These are phyloP conservation scores for Apiospora koreana DNA, from an alignment of 2,329 filamentous ascomycete genomes.

Conservation along the genomic window DNA sequence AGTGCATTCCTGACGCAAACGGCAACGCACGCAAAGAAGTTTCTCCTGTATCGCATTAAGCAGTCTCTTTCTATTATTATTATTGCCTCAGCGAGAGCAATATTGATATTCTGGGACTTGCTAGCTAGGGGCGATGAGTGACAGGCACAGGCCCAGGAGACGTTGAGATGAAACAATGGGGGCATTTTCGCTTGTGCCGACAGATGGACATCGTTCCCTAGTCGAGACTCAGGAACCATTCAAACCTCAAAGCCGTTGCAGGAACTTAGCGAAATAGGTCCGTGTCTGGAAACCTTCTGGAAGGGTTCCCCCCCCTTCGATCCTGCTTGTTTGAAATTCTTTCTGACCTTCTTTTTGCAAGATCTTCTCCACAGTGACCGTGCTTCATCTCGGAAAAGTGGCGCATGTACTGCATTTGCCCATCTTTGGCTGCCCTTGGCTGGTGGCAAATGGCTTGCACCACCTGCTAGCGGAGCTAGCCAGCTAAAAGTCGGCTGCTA, in stretches of 20 bases:
- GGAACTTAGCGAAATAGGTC: background rate
- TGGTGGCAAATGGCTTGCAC: background rate
- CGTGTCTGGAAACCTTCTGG: conserved; percentile 1
- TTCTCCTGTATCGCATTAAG: background rate
- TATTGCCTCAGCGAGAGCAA: background rate
- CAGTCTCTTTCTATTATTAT: background rate
- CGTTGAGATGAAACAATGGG: conserved; percentile 9
- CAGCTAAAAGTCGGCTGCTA: background rate
- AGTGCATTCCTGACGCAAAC: background rate
- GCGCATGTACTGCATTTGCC: background rate
- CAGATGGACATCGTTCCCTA: conserved; percentile 1
- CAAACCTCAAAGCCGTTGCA: conserved; percentile 2
- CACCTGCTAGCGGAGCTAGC: background rate
- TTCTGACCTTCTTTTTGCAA: background rate
- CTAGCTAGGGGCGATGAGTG: background rate
- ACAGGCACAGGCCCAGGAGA: conserved; percentile 2
- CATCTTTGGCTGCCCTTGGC: too few relatives aligned
- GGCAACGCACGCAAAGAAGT: background rate
- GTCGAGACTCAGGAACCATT: conserved; percentile 8
- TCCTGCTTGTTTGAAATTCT: background rate
- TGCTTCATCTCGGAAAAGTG: conserved; percentile 8
- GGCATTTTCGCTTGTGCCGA: conserved; percentile 3
- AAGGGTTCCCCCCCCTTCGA: background rate
- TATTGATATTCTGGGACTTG: background rate
- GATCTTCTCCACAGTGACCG: background rate